These are phyloP conservation scores for Aureobasidium vineae DNA, from an alignment of 2,329 filamentous ascomycete genomes.

Conservation along the genomic window DNA sequence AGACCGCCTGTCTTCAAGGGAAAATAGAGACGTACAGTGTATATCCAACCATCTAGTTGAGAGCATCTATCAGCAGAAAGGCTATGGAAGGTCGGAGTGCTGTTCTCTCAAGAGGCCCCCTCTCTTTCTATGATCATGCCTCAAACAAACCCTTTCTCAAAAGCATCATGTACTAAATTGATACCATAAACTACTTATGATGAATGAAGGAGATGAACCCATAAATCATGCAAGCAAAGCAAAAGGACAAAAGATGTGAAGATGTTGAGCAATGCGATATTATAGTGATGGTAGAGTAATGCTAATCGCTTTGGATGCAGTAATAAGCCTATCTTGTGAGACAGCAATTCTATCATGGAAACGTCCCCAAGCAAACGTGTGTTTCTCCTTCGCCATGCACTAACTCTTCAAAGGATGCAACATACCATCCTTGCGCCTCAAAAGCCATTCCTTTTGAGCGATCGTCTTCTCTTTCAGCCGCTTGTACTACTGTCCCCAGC, in stretches of 20 bases:
- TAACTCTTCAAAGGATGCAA: background rate
- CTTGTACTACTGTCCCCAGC: background rate
- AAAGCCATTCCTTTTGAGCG: slow-evolving; percentile 1
- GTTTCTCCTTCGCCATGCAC: background rate
- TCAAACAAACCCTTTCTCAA: too few relatives aligned
- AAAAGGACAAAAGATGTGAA: background rate
- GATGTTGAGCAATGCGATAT: background rate
- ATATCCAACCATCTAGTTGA: too few relatives aligned
- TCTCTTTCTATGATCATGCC: too few relatives aligned
- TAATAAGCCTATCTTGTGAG: background rate
- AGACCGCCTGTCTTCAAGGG: slow-evolving; percentile 67
- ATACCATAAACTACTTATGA: too few relatives aligned
- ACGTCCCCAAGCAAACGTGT: background rate
- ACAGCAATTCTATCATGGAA: slow-evolving; percentile 1
- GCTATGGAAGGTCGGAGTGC: too few relatives aligned
- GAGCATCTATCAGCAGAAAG: too few relatives aligned
- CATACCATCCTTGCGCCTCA: background rate
- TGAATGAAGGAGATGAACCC: too few relatives aligned
- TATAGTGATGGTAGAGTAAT: slow-evolving; percentile 8
- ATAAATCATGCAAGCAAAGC: too few relatives aligned
- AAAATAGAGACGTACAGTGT: slow-evolving; percentile 36
- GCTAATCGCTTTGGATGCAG: slow-evolving; percentile 1
- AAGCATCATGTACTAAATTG: too few relatives aligned
- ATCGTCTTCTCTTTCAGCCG: background rate
- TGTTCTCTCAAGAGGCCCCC: too few relatives aligned